These are phyloP conservation scores for Metschnikowia dekortorum DNA, from an alignment of 805 yeast species.

Conservation along the genomic window DNA sequence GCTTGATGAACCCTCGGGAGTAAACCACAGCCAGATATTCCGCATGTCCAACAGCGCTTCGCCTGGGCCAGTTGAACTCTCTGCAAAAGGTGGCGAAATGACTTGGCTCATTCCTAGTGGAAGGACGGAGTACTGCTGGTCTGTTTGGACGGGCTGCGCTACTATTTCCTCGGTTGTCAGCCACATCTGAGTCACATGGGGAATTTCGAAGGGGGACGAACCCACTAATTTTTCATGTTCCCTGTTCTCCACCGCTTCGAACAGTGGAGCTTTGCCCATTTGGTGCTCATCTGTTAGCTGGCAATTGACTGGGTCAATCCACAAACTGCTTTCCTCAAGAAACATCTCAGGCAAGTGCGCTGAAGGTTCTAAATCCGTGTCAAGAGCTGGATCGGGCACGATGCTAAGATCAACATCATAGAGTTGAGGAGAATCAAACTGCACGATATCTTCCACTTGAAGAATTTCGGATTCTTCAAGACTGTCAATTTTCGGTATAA, in stretches of 20 bases:
- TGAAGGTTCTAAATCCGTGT: background rate
- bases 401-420: background rate
- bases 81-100: background rate
- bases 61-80: background rate
- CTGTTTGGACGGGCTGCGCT: background rate
- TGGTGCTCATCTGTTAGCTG: background rate
- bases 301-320: background rate
- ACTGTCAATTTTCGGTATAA: no score
- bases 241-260: background rate
- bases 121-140: background rate
- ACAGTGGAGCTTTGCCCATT: background rate
- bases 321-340: background rate
- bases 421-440: background rate
- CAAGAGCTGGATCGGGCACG: background rate
- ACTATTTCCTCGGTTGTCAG: background rate
- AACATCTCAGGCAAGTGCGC: background rate
- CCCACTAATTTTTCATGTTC: background rate
- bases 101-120: background rate
- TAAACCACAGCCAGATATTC: background rate
- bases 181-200: background rate
- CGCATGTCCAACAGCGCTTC: background rate
- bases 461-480: background rate
- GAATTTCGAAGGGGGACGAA: background rate
- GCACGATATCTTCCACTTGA: background rate
- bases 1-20: background rate